Evolutionary conservation across 1,139 yeast genomes (phyloP), one percentile per base, ranked within the genome.

Genomic region (Geotrichum bryndzae): DNA sequence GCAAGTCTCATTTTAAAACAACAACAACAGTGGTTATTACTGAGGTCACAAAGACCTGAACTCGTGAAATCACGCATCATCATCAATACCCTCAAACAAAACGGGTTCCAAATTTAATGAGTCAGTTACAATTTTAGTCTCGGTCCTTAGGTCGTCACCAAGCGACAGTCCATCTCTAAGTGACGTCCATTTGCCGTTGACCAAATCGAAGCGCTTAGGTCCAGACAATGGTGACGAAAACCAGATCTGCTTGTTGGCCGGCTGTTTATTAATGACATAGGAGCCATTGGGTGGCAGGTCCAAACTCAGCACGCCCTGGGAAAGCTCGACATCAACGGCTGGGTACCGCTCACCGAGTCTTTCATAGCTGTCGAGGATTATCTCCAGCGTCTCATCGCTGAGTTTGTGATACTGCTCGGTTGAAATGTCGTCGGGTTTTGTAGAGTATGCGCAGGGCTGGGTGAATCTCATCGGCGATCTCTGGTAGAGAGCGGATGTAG

Each of bases 201-300:
- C 69, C 59, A 68, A 71, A 61, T 78, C 80, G 65, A 73, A 77
- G 61, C 90, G 77, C 70, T 90, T 89, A 13, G 98, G 98, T 0
- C 98, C 98, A n/a, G 95, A 88, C 4, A 89, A 70, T 0, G 98
- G 98, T 51, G 96, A 88, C 64, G 95, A 85, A 60, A 90, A 80
- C 98, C 98, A 91, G 52, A 91, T 86, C 73, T 91, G 98, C 74
- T 87, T 87, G 74, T 90, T 91, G 1, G 97, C 96, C 0, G 97
- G 97, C 75, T 92, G 97, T 72, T 90, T 90, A 77, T 91, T 92
- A 68, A 92, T 85, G 45, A 91, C 96, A 72, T 91, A 91, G 1
- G 92, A 83, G 1, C 97, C 97, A 48, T 79, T 76, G 1, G 84
- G 82, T 1, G 90, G 88, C 45, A 88, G 72, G 2, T 79, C 81